Conservation (phyloP, 306 rosid species). For the Bauhinia variegata region DNA sequence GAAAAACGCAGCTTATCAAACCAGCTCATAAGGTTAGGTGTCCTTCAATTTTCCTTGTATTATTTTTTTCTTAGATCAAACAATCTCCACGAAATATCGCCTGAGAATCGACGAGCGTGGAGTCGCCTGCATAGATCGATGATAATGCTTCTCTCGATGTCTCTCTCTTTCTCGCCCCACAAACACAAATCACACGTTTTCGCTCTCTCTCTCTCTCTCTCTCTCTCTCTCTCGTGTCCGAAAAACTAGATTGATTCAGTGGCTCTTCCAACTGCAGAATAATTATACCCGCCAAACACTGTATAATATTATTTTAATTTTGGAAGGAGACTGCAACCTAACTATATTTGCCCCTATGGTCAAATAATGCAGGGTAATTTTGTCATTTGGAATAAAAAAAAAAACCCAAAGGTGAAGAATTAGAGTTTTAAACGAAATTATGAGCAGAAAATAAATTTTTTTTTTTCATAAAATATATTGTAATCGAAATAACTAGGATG, state of each 20-base stretch:
- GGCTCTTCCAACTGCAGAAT: neutral
- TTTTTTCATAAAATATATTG: too few species aligned
- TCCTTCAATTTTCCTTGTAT: too few species aligned
- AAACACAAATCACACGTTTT: conserved; percentile 12
- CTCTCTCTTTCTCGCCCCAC: neutral
- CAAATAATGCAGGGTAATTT: conserved; percentile 12
- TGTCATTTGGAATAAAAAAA: neutral
- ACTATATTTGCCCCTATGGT: neutral
- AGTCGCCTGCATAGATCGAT: conserved; percentile 43
- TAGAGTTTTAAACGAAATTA: too few species aligned
- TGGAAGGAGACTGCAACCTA: conserved; percentile 26
- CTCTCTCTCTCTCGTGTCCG: neutral
- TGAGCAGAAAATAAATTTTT: too few species aligned
- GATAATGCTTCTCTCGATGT: neutral
- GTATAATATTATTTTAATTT: conserved; percentile 11
- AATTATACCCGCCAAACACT: neutral
- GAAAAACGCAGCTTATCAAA: conserved; percentile 51
- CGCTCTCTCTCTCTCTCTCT: conserved; percentile 11
- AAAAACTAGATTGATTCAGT: conserved; percentile 1
- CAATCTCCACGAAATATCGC: conserved; percentile 21
- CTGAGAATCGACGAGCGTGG: conserved; percentile 33
- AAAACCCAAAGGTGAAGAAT: too few species aligned
- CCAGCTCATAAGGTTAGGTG: conserved; percentile 51
- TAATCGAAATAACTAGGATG: too few species aligned
- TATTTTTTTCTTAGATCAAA: conserved; percentile 4